phyloP scores from a whole-genome alignment of 352 stramenopile species.

The Phytophthora gonapodyides region DNA sequence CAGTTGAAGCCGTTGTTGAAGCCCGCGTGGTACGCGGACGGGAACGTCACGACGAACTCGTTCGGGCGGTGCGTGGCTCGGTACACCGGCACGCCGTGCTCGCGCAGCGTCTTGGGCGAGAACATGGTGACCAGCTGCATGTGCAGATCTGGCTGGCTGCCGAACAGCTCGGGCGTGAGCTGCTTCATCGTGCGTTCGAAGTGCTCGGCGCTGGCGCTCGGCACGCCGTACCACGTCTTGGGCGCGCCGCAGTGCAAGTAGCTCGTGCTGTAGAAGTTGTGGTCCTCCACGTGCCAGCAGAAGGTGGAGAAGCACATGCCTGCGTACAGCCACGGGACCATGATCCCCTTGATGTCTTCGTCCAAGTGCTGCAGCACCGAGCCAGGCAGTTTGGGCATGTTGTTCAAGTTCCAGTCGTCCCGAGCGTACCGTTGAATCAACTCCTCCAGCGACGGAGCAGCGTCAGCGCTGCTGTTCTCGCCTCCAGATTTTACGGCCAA shows the following conservation, averaged over 20 bases:
- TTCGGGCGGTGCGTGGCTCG: conserved; percentile 95
- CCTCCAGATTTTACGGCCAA: conserved; percentile 25
- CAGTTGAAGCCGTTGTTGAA: conserved; percentile 98
- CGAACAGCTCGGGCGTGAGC: conserved; percentile 95
- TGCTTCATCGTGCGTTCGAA: conserved; percentile 92
- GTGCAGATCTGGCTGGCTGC: conserved; percentile 95
- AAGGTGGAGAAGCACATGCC: conserved; percentile 99
- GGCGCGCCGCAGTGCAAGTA: conserved; percentile 97
- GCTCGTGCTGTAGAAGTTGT: conserved; percentile 99
- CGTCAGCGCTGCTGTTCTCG: conserved; percentile 20
- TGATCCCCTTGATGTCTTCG: conserved; percentile 98
- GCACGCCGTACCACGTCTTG: conserved; percentile 99
- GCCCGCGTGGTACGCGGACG: conserved; percentile 96
- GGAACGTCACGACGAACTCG: conserved; percentile 99
- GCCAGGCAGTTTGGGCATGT: conserved; percentile 93
- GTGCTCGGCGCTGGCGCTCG: conserved; percentile 87
- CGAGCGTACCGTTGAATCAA: conserved; percentile 74
- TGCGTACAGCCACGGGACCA: conserved; percentile 99
- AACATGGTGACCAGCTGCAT: conserved; percentile 92
- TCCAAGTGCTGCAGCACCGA: conserved; percentile 96
- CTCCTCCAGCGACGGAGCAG: conserved; percentile 45
- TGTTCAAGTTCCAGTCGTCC: conserved; percentile 99
- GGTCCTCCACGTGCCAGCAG: conserved; percentile 99
- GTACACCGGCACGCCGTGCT: conserved; percentile 94
- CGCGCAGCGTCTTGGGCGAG: conserved; percentile 62